Base-by-base conservation (phyloP, 2,329 filamentous ascomycete species). In the Furcasterigmium sp. region DNA sequence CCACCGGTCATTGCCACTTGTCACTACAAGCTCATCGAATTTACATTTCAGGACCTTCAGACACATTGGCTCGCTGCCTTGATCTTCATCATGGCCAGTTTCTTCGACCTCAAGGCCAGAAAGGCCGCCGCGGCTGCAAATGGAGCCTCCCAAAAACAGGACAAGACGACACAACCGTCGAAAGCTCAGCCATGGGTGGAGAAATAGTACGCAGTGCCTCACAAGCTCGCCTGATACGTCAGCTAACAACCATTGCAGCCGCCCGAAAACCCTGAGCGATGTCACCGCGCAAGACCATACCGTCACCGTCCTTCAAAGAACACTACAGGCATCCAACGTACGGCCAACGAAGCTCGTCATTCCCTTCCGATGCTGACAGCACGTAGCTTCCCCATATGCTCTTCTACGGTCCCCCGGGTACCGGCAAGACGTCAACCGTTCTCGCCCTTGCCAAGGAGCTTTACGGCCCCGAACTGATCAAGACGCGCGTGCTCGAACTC, bases 221-320 rank as follows among this genome's bases (percentile, higher is more conserved):
- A 35, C 5, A 11, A 35, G 14, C 23, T 11, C 11, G 15, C 25
- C 19, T 4, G 15, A 41, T 23, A 32, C 37, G 8, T 6, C 37
- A 20, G 46, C 59, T 69, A 43, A 70, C 56, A 37, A 19, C 26
- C 2, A 8, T 3, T 9, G 3, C 52, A 97, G 91, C 63, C 91
- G 93, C 36, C 94, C 93, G 21, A 96, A 94, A 67, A 90, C 84
- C 10, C 82, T 99, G 39, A 85, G 83, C 61, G 94, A 98, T 78
- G 91, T 99, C 51, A 88, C 93, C 17, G 91, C 91, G 11, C 93
- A 98, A 78, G 93, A 98, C 57, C 93, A 98, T 67, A 97, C 93
- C 8, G 87, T 95, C 45, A 90, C 87, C 43, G 85, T 97, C 53
- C 83, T 99, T 34, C 87, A 91, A 61, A 80, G 93, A 56, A 97